phyloP scores from a whole-genome alignment of 2,329 filamentous ascomycete species.

The Phyllachora maydis region DNA sequence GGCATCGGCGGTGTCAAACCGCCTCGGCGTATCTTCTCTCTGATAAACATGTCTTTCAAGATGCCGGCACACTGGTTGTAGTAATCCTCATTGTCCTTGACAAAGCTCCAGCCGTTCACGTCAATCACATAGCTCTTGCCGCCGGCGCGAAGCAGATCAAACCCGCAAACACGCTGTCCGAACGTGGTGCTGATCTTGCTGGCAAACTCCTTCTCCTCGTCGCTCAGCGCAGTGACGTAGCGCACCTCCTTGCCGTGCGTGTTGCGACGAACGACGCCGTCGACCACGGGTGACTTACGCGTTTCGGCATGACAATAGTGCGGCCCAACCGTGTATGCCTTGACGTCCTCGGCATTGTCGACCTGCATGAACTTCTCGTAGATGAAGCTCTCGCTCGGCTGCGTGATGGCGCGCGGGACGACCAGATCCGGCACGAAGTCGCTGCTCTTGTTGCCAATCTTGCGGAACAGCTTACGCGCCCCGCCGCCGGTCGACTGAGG shows the following conservation, averaged over 20 bases:
- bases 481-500: constrained; percentile 72
- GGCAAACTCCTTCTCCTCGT: constrained; percentile 70
- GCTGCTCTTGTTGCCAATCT: constrained; percentile 97
- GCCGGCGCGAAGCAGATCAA: constrained; percentile 73
- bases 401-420: constrained; percentile 61
- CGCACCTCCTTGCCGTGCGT: constrained; percentile 93
- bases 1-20: constrained; percentile 35
- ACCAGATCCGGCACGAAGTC: constrained; percentile 68
- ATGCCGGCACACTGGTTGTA: constrained; percentile 84
- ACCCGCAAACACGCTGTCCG: constrained; percentile 87
- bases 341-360: constrained; percentile 94
- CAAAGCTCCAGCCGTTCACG: constrained; percentile 98
- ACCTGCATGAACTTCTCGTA: constrained; percentile 96
- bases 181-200: constrained; percentile 80
- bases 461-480: constrained; percentile 79
- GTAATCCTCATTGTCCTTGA: constrained; percentile 98
- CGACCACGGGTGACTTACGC: constrained; percentile 88
- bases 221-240: constrained; percentile 71
- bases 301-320: constrained; percentile 93
- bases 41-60: constrained; percentile 69
- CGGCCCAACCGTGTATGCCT: constrained; percentile 90
- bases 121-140: constrained; percentile 95
- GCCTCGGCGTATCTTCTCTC: constrained; percentile 47
- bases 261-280: constrained; percentile 86
- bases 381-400: constrained; percentile 68